These are phyloP conservation scores for Metschnikowia chrysomelidarum DNA, from an alignment of 805 yeast genomes.

Conservation along the genomic window DNA sequence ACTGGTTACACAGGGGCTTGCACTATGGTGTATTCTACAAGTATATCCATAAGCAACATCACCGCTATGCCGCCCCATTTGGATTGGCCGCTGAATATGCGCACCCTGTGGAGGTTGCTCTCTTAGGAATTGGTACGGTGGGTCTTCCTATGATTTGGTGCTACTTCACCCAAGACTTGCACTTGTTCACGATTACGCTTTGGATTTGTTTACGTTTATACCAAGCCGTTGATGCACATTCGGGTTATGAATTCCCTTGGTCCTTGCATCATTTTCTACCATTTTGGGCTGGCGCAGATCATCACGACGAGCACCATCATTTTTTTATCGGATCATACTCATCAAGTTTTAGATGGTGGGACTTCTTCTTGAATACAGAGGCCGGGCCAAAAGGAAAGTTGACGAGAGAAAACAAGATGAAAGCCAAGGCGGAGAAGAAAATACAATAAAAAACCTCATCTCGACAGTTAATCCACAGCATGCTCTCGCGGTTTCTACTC, in stretches of 20 bases:
- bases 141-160: conserved; percentile 85
- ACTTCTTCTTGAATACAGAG: conserved; percentile 81
- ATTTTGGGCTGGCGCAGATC: conserved; percentile 98
- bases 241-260: conserved; percentile 98
- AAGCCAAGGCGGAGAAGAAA: conserved; percentile 48
- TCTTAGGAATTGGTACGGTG: conserved; percentile 92
- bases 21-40: conserved; percentile 89
- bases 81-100: conserved; percentile 98
- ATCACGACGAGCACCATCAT: conserved; percentile 96
- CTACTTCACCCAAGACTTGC: conserved; percentile 66
- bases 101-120: conserved; percentile 89
- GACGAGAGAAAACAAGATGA: conserved; percentile 67
- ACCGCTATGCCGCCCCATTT: conserved; percentile 96
- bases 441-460: conserved; percentile 11
- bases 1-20: conserved; percentile 88
- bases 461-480: too few species aligned
- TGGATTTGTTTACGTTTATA: conserved; percentile 88
- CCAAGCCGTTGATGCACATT: conserved; percentile 97
- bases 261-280: conserved; percentile 90
- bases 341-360: conserved; percentile 96
- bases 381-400: conserved; percentile 80
- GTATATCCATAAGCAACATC: conserved; percentile 95
- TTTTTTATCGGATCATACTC: conserved; percentile 95
- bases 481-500: too few species aligned
- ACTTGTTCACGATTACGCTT: conserved; percentile 79